Percentiles rank a stretch among this genome's conserved stretches.
phyloP scores from a whole-genome alignment of 345 rosid genomes.

The Combretum micranthum region DNA sequence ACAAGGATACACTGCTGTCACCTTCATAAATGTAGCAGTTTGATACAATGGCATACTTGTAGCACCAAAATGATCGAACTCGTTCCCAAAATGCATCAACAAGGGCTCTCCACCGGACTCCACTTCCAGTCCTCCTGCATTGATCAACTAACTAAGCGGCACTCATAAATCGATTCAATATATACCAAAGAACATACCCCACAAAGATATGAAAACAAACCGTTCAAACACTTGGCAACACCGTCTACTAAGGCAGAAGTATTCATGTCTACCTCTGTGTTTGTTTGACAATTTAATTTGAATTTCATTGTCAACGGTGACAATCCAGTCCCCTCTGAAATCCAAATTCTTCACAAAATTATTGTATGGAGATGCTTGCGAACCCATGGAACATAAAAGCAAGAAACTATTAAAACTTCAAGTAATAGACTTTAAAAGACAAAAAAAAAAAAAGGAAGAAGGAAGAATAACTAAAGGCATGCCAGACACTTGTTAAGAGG shows the following conservation, averaged over 20 bases:
- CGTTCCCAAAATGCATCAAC: conserved; percentile 54
- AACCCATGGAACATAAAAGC: too few species aligned
- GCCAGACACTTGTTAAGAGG: too few species aligned
- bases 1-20: conserved; percentile 9
- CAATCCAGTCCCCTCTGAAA: conserved; percentile 19
- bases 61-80: conserved; percentile 80
- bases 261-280: conserved; percentile 34
- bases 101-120: conserved; percentile 65
- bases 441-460: too few species aligned
- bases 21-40: conserved; percentile 94
- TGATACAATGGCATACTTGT: conserved; percentile 88
- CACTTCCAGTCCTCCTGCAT: conserved; percentile 23
- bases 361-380: conserved; percentile 12
- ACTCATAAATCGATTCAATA: background rate
- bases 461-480: too few species aligned
- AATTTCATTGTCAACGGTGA: conserved; percentile 18
- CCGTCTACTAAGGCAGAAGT: conserved; percentile 35
- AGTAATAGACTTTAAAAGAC: too few species aligned
- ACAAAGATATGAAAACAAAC: conserved; percentile 18
- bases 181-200: background rate
- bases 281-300: conserved; percentile 36
- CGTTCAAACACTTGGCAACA: conserved; percentile 21
- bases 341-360: conserved; percentile 19
- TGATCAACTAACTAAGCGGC: background rate
- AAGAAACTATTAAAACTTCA: too few species aligned